Evolutionary conservation across 768 basidiomycete genomes (phyloP), one percentile per base, ranked within the genome.

Genomic region (Vararia minispora): DNA sequence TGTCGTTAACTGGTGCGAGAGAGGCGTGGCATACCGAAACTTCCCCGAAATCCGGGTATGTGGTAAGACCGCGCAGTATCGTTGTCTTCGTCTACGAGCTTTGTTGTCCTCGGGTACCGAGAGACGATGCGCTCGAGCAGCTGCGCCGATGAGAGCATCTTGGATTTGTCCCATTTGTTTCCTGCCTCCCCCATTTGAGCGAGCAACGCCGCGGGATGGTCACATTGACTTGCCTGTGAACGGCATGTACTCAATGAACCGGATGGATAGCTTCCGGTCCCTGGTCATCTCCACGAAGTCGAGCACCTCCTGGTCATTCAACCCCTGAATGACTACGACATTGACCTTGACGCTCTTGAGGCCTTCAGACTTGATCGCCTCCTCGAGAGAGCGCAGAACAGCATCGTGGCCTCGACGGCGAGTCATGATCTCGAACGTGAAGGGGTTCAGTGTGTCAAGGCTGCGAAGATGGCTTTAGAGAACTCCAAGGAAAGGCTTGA

Each of bases 171-270:
- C 89, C 89, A 92, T 52, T 80, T 75, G 48, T 92, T 92, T 22
- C 87, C 86, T 88, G 45, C 13, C 31, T 35, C 27, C n/a, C n/a
- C n/a, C n/a, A n/a, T n/a, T n/a, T n/a, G n/a, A n/a, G n/a, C n/a
- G n/a, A n/a, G n/a, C n/a, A n/a, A n/a, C n/a, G n/a, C n/a, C n/a
- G n/a, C n/a, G n/a, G n/a, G n/a, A 14, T 16, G 16, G 27, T 31
- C 26, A 41, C 3, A 27, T 35, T 16, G 16, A 51, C 58, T 45
- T 46, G 83, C 82, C 89, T 48, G 77, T 81, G 56, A 94, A 94
- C 9, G 89, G 87, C 90, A 94, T 92, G 53, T 85, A 92, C 57
- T 91, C 88, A 41, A 91, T 92, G 56, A 92, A 89, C 26, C 90
- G 74, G 28, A 90, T 74, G 27, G 74, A 83, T 18, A 89, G 58